Evolutionary conservation across 192 early-diverging fungal species (phyloP).

Genomic region (Backusella sp.): DNA sequence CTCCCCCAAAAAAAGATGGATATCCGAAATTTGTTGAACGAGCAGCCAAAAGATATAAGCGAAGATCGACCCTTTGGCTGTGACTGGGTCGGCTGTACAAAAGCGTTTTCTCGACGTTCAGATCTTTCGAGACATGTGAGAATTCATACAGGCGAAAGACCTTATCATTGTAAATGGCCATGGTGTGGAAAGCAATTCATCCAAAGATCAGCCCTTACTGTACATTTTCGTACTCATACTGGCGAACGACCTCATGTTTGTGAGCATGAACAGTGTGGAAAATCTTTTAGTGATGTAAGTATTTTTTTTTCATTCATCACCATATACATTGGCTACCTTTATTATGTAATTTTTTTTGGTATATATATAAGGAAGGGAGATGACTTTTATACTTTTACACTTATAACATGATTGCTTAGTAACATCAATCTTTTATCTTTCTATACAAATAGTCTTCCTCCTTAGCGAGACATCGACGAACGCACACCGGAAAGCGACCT

Average conservation of each 20-base stretch:
- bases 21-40: slow-evolving; percentile 20
- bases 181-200: slow-evolving; percentile 76
- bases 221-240: slow-evolving; percentile 72
- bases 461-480: slow-evolving; percentile 66
- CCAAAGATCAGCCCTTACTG: slow-evolving; percentile 75
- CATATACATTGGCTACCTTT: neutral
- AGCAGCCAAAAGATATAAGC: neutral
- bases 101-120: slow-evolving; percentile 67
- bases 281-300: slow-evolving; percentile 66
- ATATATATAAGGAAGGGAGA: neutral
- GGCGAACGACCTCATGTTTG: slow-evolving; percentile 67
- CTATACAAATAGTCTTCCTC: slow-evolving; percentile 53
- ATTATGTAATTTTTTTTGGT: neutral
- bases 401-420: neutral
- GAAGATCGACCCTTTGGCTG: slow-evolving; percentile 49
- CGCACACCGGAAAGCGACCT: slow-evolving; percentile 68
- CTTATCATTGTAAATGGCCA: slow-evolving; percentile 61
- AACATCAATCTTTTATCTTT: neutral
- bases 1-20: slow-evolving; percentile 9
- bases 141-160: slow-evolving; percentile 74
- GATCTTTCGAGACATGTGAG: slow-evolving; percentile 71
- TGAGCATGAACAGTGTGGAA: slow-evolving; percentile 62
- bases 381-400: neutral
- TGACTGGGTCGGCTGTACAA: slow-evolving; percentile 59
- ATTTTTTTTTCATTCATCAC: too few relatives aligned